Evolutionary conservation across 2,329 filamentous ascomycete species (phyloP).

Genomic region (Stagonosporopsis tanaceti): DNA sequence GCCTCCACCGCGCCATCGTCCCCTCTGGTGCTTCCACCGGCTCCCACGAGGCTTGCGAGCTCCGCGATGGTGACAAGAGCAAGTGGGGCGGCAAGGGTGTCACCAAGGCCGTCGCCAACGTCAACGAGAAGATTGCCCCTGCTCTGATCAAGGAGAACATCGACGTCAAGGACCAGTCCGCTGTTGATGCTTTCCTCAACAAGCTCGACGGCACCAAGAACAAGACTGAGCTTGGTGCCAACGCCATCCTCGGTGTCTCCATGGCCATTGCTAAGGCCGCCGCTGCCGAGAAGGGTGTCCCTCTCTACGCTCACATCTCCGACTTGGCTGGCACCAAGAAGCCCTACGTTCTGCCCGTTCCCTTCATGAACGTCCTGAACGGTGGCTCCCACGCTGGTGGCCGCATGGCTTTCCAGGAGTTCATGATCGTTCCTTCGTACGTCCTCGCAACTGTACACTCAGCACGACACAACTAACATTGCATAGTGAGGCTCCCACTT

Average conservation of each 20-base stretch:
- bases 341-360: constrained; percentile 64
- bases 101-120: constrained; percentile 63
- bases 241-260: constrained; percentile 67
- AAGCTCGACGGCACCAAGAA: constrained; percentile 65
- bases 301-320: constrained; percentile 66
- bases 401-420: constrained; percentile 71
- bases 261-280: constrained; percentile 67
- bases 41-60: constrained; percentile 62
- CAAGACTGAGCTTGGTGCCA: constrained; percentile 67
- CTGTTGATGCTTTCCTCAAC: constrained; percentile 62
- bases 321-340: constrained; percentile 61
- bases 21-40: constrained; percentile 92
- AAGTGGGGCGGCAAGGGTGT: constrained; percentile 65
- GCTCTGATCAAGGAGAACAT: constrained; percentile 62
- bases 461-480: constrained; percentile 25
- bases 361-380: constrained; percentile 65
- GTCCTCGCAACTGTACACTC: constrained; percentile 19
- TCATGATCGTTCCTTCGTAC: constrained; percentile 62
- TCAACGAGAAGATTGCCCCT: constrained; percentile 63
- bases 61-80: constrained; percentile 62
- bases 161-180: constrained; percentile 63
- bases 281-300: constrained; percentile 63
- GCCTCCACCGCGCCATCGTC: constrained; percentile 96
- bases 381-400: constrained; percentile 95
- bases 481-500: constrained; percentile 78